Conservation (phyloP, 1,284 basidiomycete genomes). For the Ustilago trichophora region DNA sequence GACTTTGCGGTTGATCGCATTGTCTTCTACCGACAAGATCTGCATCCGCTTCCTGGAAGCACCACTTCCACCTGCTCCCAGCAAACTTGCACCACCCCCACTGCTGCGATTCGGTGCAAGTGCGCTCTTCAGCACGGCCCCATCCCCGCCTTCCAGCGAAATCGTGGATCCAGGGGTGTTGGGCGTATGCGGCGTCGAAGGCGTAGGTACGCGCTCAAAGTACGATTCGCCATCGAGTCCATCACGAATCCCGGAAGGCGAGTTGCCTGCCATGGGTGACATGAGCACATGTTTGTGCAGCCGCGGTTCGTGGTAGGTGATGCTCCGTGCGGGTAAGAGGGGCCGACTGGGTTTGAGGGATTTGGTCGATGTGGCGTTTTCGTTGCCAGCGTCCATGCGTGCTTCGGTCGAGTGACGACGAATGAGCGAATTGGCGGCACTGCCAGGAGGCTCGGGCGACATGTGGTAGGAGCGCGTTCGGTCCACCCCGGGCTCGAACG, state of each 20-base stretch:
- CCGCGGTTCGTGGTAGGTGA: slow-evolving; percentile 62
- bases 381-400: slow-evolving; percentile 28
- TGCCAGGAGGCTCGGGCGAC: slow-evolving; percentile 54
- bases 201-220: slow-evolving; percentile 37
- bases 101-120: slow-evolving; percentile 36
- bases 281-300: slow-evolving; percentile 56
- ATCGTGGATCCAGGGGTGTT: slow-evolving; percentile 67
- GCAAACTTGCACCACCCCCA: slow-evolving; percentile 10
- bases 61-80: slow-evolving; percentile 17
- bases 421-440: slow-evolving; percentile 35
- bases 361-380: slow-evolving; percentile 7
- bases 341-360: slow-evolving; percentile 35
- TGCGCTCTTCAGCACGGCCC: slow-evolving; percentile 69
- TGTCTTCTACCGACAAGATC: slow-evolving; percentile 62
- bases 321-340: slow-evolving; percentile 55
- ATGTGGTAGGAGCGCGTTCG: slow-evolving; percentile 48
- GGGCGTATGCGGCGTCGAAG: slow-evolving; percentile 64
- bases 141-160: slow-evolving; percentile 69
- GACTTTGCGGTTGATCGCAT: slow-evolving; percentile 58
- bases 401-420: slow-evolving; percentile 61
- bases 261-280: slow-evolving; percentile 44
- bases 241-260: slow-evolving; percentile 26
- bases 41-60: slow-evolving; percentile 38
- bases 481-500: slow-evolving; percentile 20
- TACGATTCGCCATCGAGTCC: slow-evolving; percentile 35